Conservation (phyloP, 805 yeast genomes). For the Candida orba region DNA sequence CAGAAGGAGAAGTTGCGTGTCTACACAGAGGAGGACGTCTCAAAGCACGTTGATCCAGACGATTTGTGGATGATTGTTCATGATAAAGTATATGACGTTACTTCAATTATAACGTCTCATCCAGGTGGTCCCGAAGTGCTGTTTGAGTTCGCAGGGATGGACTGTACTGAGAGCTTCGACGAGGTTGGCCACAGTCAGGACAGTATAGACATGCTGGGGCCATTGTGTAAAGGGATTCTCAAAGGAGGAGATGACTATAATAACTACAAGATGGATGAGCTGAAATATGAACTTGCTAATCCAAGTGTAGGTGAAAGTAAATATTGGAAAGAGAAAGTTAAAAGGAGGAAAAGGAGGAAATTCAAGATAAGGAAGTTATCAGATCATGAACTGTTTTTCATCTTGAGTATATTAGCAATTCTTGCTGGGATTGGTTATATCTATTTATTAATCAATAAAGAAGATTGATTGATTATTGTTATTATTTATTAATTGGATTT, state of each 20-base stretch:
- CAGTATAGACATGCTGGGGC: slow-evolving; percentile 69
- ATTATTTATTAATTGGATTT: no score
- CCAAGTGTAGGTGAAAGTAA: slow-evolving; percentile 22
- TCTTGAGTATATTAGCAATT: slow-evolving; percentile 14
- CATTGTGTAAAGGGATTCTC: slow-evolving; percentile 55
- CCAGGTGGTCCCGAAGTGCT: slow-evolving; percentile 70
- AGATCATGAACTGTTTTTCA: slow-evolving; percentile 7
- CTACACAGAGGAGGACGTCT: slow-evolving; percentile 13
- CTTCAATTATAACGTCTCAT: slow-evolving; percentile 60
- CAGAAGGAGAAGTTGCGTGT: background rate
- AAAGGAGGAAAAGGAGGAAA: background rate
- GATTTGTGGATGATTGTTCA: slow-evolving; percentile 82
- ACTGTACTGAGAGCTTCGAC: slow-evolving; percentile 77
- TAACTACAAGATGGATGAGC: no score
- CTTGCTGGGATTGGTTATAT: slow-evolving; percentile 14
- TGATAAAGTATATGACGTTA: slow-evolving; percentile 71
- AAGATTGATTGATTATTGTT: background rate
- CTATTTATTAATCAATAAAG: slow-evolving; percentile 4
- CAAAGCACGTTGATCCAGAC: slow-evolving; percentile 12
- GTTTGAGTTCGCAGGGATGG: slow-evolving; percentile 65
- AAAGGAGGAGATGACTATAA: no score
- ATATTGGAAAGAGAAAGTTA: slow-evolving; percentile 10
- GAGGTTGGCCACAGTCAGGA: slow-evolving; percentile 98
- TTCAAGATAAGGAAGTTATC: slow-evolving; percentile 4
- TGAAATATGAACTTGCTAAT: slow-evolving; percentile 6